Conservation (phyloP, 768 basidiomycete species). For the Suillus paluster region DNA sequence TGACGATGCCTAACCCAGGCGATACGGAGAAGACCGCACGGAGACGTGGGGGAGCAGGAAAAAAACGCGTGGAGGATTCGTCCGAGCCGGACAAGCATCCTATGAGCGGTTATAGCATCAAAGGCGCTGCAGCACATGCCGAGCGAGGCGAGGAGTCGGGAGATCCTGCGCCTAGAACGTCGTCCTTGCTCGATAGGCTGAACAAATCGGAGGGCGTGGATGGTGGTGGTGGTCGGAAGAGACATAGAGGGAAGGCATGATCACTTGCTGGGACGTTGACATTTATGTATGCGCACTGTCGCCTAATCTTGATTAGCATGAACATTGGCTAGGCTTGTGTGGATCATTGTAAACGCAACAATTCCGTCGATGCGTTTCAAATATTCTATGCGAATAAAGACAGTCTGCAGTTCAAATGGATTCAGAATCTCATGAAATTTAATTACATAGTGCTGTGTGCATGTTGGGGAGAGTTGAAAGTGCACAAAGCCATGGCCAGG, state of each 20-base stretch:
- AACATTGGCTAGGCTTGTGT: neutral
- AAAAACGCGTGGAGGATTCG: constrained; percentile 24
- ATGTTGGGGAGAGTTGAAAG: neutral
- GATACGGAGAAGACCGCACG: constrained; percentile 19
- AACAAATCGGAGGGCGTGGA: constrained; percentile 21
- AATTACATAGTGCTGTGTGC: neutral
- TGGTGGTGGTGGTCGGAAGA: constrained; percentile 29
- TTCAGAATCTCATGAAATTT: no score
- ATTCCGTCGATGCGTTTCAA: neutral
- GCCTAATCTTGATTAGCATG: constrained; percentile 3
- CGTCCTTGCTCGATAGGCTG: constrained; percentile 44
- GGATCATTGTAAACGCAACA: neutral
- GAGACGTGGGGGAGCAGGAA: constrained; percentile 19
- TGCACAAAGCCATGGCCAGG: neutral
- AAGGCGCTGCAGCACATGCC: constrained; percentile 50
- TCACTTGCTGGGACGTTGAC: neutral
- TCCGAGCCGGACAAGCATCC: constrained; percentile 39
- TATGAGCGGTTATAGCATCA: constrained; percentile 54
- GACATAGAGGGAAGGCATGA: constrained; percentile 22
- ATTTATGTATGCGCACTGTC: neutral
- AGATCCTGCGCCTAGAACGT: constrained; percentile 15
- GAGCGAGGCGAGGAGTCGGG: constrained; percentile 22
- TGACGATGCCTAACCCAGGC: constrained; percentile 28
- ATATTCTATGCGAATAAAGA: neutral
- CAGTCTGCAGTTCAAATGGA: no score